These are phyloP conservation scores for Colletotrichum salicis DNA, from an alignment of 2,329 filamentous ascomycete genomes.

Conservation along the genomic window DNA sequence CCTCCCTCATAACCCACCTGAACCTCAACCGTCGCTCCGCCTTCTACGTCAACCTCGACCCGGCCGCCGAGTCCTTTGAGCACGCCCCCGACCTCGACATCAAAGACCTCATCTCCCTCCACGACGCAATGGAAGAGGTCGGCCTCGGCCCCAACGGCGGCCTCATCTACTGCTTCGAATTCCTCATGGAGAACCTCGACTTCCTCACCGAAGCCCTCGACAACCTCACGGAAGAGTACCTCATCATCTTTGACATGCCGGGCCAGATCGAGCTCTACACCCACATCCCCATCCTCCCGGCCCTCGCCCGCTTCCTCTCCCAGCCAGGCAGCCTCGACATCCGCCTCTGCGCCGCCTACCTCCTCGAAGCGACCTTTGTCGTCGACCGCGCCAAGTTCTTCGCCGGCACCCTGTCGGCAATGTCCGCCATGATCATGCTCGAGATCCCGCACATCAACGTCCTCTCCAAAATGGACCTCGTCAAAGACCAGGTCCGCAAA, in stretches of 20 bases:
- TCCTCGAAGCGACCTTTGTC: constrained; percentile 95
- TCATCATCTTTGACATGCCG: constrained; percentile 98
- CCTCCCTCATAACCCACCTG: constrained; percentile 90
- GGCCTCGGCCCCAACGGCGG: constrained; percentile 91
- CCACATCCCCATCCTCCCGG: constrained; percentile 91
- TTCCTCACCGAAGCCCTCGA: constrained; percentile 89
- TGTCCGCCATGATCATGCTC: constrained; percentile 99
- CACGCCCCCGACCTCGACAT: constrained; percentile 95
- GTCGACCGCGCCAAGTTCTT: constrained; percentile 98
- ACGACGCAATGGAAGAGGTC: constrained; percentile 97
- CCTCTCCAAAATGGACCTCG: constrained; percentile 96
- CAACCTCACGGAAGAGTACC: constrained; percentile 88
- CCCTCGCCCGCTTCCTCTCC: constrained; percentile 83
- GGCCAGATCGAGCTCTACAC: constrained; percentile 99
- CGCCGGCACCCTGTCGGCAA: constrained; percentile 91
- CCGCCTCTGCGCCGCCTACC: constrained; percentile 90
- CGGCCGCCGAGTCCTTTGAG: constrained; percentile 90
- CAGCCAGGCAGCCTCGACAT: constrained; percentile 85
- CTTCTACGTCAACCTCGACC: constrained; percentile 98
- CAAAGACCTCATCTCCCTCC: constrained; percentile 90
- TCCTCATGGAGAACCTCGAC: constrained; percentile 92
- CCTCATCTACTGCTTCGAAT: constrained; percentile 96
- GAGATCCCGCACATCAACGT: constrained; percentile 98
- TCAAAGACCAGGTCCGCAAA: constrained; percentile 88
- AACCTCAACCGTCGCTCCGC: constrained; percentile 90